Evolutionary conservation across 2,329 filamentous ascomycete genomes (phyloP), one percentile per base, ranked within the genome.

Genomic region (Paracoccidioides brasiliensis): DNA sequence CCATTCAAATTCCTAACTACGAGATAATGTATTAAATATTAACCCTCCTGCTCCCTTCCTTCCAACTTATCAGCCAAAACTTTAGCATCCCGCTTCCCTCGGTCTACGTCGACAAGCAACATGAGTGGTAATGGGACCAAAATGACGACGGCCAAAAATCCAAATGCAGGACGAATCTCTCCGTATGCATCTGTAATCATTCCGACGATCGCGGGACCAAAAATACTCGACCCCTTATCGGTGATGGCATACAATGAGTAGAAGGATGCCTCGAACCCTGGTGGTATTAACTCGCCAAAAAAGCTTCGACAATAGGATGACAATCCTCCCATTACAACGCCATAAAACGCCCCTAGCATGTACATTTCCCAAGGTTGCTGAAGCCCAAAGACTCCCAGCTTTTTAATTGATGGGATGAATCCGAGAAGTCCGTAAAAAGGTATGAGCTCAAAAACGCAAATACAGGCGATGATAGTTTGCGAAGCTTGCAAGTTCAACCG

Each of bases 291-390:
- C 69, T 97, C 90, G 42, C 90, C 90, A 67, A 88, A 98, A 4
- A 98, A 78, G 58, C 88, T 90, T 44, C 93, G 85, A 67, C 93
- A 97, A 70, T 97, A 96, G 30, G 86, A 86, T 56, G 87, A 89
- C 43, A 98, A 74, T 0, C 93, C 93, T n/a, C 93, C 93, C 35
- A 97, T 81, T 1, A 97, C 90, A 52, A 98, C 82, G 0, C 93
- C 93, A 69, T 96, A 97, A 10, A 97, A 82, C 3, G 87, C 86
- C 0, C 89, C 90, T 0, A 98, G 73, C 0, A 88, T 88, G 64
- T 93, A 97, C 88, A 98, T 96, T 64, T 98, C 93, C 88, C 90
- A 95, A 3, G 88, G 85, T 67, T 93, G 84, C 69, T 95, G 90
- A n/a, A 98, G 77, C 1, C 93, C 93, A 43, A 90, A 73, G 4